A percentile compares a stretch with the other conserved stretches of the same genome.
These are phyloP conservation scores for Rubia peregrina DNA, from an alignment of 305 asterid genomes.

Conservation along the genomic window DNA sequence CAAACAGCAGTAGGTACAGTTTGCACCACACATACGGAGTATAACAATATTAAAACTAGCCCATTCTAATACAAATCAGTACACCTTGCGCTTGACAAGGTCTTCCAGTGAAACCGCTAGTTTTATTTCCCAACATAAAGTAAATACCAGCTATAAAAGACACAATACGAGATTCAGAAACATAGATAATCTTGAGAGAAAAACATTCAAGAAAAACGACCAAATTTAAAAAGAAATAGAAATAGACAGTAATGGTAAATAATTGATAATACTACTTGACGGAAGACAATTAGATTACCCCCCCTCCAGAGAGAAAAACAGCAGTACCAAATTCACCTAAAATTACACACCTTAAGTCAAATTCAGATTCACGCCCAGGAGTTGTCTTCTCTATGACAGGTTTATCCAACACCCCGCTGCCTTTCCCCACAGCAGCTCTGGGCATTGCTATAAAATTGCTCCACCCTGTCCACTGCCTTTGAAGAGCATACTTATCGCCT, in stretches of 20 bases:
- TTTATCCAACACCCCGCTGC: slow-evolving; percentile 78
- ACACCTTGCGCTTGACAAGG: background rate
- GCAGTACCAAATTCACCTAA: slow-evolving; percentile 11
- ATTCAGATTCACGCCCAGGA: slow-evolving; percentile 94
- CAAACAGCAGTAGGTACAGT: background rate
- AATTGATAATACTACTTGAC: background rate
- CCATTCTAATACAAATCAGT: background rate
- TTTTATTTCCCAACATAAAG: background rate
- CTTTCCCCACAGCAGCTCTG: slow-evolving; percentile 56
- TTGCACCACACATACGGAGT: background rate
- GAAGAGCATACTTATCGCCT: slow-evolving; percentile 55
- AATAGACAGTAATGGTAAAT: background rate
- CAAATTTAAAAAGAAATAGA: background rate
- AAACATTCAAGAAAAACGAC: background rate
- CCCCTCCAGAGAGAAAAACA: background rate
- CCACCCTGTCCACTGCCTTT: slow-evolving; percentile 55
- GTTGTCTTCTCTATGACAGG: slow-evolving; percentile 77
- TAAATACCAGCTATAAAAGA: background rate
- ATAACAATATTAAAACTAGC: background rate
- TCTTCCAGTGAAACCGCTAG: background rate
- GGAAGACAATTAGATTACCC: no score
- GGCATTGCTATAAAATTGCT: slow-evolving; percentile 44
- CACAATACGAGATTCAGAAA: background rate
- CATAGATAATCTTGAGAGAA: background rate
- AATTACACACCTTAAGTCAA: slow-evolving; percentile 65